phyloP scores from a whole-genome alignment of 2,329 filamentous ascomycete genomes.

The Venturia nashicola region DNA sequence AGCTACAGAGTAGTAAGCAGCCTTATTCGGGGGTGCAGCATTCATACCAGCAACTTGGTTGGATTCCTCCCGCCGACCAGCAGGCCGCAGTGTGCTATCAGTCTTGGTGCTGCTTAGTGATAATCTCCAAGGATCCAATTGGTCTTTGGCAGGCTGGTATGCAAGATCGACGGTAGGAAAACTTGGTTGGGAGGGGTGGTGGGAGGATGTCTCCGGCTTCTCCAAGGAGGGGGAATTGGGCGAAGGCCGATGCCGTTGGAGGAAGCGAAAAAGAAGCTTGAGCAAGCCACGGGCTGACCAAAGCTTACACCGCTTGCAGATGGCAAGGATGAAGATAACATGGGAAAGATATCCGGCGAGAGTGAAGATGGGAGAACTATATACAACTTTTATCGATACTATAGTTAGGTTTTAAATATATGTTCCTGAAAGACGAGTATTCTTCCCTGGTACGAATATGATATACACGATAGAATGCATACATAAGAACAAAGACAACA shows the following conservation, averaged over 20 bases:
- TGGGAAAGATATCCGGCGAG: background rate
- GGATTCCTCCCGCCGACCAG: background rate
- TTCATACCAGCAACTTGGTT: background rate
- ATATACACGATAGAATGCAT: too few species aligned
- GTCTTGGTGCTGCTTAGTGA: background rate
- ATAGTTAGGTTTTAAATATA: too few species aligned
- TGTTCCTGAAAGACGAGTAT: too few species aligned
- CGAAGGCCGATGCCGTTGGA: background rate
- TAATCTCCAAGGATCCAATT: background rate
- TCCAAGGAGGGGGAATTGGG: background rate
- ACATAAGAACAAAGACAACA: too few species aligned
- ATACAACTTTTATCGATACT: too few species aligned
- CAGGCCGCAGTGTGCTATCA: background rate
- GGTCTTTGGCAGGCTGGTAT: background rate
- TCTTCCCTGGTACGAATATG: too few species aligned
- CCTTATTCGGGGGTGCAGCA: too few species aligned
- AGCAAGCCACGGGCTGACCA: background rate
- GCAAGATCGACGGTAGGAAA: background rate
- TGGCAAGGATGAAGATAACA: background rate
- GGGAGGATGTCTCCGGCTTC: background rate
- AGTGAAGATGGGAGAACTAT: too few species aligned
- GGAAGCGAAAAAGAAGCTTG: background rate
- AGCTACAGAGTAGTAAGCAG: background rate
- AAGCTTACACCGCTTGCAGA: background rate
- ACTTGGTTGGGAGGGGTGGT: too few species aligned